A percentile compares a stretch with the other conserved stretches of the same genome.
Conservation (phyloP, 1,139 yeast genomes). For the Kazachstania sp. region DNA sequence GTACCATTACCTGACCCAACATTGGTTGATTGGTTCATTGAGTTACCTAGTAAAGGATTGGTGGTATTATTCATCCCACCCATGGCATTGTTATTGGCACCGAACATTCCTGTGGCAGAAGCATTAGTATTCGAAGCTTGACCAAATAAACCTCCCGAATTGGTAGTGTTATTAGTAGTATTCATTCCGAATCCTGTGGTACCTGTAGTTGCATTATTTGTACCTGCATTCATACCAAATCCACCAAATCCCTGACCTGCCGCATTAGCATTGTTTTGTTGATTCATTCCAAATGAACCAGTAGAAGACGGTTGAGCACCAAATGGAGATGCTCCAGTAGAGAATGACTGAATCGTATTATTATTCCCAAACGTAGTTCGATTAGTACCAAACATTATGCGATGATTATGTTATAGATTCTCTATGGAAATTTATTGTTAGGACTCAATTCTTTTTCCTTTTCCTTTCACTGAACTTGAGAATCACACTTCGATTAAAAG, state of each 20-base stretch:
- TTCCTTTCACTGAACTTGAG: too few species aligned
- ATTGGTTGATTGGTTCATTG: constrained; percentile 5
- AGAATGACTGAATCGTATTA: constrained; percentile 38
- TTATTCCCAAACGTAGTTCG: constrained; percentile 19
- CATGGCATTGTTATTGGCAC: constrained; percentile 9
- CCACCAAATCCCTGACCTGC: constrained; percentile 8
- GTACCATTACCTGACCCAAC: constrained; percentile 44
- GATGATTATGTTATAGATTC: neutral
- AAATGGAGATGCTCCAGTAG: constrained; percentile 22
- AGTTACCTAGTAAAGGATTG: constrained; percentile 12
- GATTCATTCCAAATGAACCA: constrained; percentile 37
- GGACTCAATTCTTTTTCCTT: too few species aligned
- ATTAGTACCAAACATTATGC: constrained; percentile 21
- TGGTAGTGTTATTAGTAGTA: neutral
- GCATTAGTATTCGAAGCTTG: constrained; percentile 26
- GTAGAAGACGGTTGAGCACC: constrained; percentile 12
- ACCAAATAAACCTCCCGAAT: constrained; percentile 2
- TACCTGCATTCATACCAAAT: constrained; percentile 1
- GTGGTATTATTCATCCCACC: neutral
- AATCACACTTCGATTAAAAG: too few species aligned
- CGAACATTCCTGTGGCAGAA: neutral
- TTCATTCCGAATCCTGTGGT: constrained; percentile 32
- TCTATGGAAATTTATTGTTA: neutral
- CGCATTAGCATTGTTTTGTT: constrained; percentile 20
- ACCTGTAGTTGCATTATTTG: neutral